phyloP scores from a whole-genome alignment of 352 stramenopile species.

The Phytophthora uliginosa region DNA sequence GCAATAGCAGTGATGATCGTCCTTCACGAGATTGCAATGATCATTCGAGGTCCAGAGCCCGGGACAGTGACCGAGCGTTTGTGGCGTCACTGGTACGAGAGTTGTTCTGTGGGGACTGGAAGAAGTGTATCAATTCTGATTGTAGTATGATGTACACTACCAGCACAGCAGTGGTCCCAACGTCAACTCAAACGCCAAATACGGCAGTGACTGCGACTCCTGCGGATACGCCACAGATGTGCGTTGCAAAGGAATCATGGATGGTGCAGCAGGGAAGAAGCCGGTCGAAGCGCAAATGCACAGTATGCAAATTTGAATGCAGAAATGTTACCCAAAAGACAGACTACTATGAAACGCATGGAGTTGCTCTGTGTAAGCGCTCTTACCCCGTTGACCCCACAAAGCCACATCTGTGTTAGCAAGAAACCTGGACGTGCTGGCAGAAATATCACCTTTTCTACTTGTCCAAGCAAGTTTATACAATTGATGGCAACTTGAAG shows the following conservation, averaged over 20 bases:
- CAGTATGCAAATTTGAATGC: neutral
- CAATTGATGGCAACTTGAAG: neutral
- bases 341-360: neutral
- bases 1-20: neutral
- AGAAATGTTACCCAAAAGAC: neutral
- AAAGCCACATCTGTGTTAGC: neutral
- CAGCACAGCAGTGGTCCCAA: neutral
- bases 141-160: neutral
- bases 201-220: neutral
- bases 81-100: too few species aligned
- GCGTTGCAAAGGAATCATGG: neutral
- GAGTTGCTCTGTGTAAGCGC: neutral
- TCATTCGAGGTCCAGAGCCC: neutral
- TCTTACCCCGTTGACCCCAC: neutral
- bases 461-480: neutral
- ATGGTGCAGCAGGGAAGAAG: neutral
- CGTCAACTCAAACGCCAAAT: neutral
- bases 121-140: too few species aligned
- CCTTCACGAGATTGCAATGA: neutral
- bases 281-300: neutral
- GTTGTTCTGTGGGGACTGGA: too few species aligned
- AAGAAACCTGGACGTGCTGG: neutral
- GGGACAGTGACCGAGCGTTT: too few species aligned
- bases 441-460: neutral
- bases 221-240: neutral